Base-by-base conservation (phyloP, 257 asterid genomes). In the Echium plantagineum region DNA sequence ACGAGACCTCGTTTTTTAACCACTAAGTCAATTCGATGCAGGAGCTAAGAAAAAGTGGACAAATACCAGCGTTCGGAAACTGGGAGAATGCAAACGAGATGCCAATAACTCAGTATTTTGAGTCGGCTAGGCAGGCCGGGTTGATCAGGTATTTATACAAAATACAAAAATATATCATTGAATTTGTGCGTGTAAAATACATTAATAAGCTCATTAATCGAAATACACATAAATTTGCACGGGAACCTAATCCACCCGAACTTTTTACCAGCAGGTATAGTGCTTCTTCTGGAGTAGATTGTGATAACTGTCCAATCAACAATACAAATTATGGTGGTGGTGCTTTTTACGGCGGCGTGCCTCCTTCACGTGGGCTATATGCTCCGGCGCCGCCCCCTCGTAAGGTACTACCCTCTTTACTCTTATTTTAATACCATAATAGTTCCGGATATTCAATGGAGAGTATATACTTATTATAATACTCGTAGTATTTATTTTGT, bases 121-220 rank as follows among this genome's bases (percentile, higher is more conserved):
- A 84, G 59, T 82, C 80, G 31, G 95, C 95, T 1, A 70, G 90
- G 62, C 85, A 84, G 69, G 95, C 95, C n/a, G 94, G 95, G 18
- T 72, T 81, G 68, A 69, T 72, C 55, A 85, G 83, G n/a, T n/a
- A n/a, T n/a, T n/a, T n/a, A n/a, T n/a, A n/a, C n/a, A n/a, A n/a
- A n/a, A n/a, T n/a, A n/a, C n/a, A n/a, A n/a, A n/a, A n/a, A n/a
- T n/a, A n/a, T n/a, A n/a, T n/a, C n/a, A n/a, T n/a, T n/a, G n/a
- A n/a, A n/a, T n/a, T n/a, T n/a, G n/a, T n/a, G n/a, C n/a, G n/a
- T n/a, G n/a, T n/a, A n/a, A n/a, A n/a, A n/a, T n/a, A n/a, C n/a
- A n/a, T n/a, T n/a, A n/a, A n/a, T n/a, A n/a, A n/a, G n/a, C n/a
- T n/a, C n/a, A n/a, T n/a, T n/a, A n/a, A n/a, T n/a, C n/a, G n/a